A percentile compares a stretch with the other conserved stretches of the same genome.
phyloP scores from a whole-genome alignment of 2,329 filamentous ascomycete species.

The Metarhizium brunneum region DNA sequence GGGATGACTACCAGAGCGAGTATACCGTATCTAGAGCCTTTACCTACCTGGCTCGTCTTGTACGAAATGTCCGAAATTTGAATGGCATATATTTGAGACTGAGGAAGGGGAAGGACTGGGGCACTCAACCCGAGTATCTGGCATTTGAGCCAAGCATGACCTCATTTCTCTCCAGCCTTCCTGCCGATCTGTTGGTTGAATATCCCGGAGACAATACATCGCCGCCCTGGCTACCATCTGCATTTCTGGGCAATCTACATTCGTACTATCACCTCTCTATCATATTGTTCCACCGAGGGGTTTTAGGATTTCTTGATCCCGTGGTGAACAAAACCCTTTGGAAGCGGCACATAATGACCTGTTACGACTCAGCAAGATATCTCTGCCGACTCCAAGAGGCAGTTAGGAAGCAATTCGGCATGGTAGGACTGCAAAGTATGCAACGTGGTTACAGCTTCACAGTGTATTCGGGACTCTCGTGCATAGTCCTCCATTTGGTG shows the following conservation, averaged over 20 bases:
- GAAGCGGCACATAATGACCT: conserved; percentile 81
- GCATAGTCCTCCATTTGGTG: conserved; percentile 89
- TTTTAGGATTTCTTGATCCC: conserved; percentile 69
- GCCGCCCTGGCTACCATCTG: conserved; percentile 73
- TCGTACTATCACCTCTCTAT: conserved; percentile 79
- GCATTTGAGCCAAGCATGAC: conserved; percentile 69
- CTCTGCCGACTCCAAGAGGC: conserved; percentile 83
- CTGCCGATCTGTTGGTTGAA: conserved; percentile 64
- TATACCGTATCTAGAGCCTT: background rate
- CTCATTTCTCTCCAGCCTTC: conserved; percentile 67
- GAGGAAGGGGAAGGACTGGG: conserved; percentile 76
- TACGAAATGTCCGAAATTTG: conserved; percentile 69
- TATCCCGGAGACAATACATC: conserved; percentile 68
- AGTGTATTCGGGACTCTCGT: conserved; percentile 85
- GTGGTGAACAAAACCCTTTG: conserved; percentile 62
- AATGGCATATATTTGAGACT: conserved; percentile 65
- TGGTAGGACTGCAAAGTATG: conserved; percentile 81
- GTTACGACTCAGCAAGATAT: conserved; percentile 74
- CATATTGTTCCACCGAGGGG: conserved; percentile 80
- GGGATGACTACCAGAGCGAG: background rate
- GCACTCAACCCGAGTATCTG: conserved; percentile 72
- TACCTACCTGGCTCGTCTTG: conserved; percentile 64
- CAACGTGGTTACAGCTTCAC: conserved; percentile 89
- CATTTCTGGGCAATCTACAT: conserved; percentile 83
- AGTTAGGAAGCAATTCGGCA: conserved; percentile 64